These are phyloP conservation scores for Eimeria sp. DNA, from an alignment of 169 alveolate species.

Conservation along the genomic window DNA sequence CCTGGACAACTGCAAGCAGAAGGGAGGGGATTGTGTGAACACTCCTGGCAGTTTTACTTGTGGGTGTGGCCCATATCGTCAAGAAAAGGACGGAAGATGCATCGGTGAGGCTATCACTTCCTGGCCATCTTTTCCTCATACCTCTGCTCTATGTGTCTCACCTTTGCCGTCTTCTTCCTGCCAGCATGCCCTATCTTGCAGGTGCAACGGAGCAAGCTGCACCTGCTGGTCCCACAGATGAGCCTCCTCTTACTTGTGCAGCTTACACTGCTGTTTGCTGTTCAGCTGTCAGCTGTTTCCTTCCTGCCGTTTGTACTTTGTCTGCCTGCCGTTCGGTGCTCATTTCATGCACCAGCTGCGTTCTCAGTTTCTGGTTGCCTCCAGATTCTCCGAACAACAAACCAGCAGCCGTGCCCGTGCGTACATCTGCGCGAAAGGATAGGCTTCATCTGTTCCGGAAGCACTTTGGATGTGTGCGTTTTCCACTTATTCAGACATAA, in stretches of 20 bases:
- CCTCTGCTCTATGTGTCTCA: background rate
- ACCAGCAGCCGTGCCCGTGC: background rate
- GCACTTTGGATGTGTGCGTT: background rate
- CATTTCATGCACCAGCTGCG: slow-evolving; percentile 10
- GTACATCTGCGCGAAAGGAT: background rate
- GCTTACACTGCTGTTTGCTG: background rate
- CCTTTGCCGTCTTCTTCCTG: background rate
- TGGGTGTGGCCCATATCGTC: slow-evolving; percentile 57
- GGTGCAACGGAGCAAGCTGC: background rate
- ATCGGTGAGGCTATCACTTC: slow-evolving; percentile 14
- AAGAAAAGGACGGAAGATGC: slow-evolving; percentile 42
- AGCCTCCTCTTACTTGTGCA: background rate
- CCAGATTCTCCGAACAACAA: background rate
- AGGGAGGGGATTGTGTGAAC: slow-evolving; percentile 66
- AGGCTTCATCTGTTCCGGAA: background rate
- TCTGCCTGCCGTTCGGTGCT: background rate
- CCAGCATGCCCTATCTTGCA: background rate
- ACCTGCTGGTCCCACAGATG: background rate
- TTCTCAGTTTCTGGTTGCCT: background rate
- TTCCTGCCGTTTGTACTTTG: background rate
- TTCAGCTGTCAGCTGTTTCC: too few species aligned
- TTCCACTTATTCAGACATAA: slow-evolving; percentile 49
- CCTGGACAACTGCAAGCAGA: slow-evolving; percentile 50
- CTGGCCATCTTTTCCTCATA: background rate
- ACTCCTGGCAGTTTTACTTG: slow-evolving; percentile 69